Conservation (phyloP, 345 rosid genomes). For the Hibiscus tridactylites region DNA sequence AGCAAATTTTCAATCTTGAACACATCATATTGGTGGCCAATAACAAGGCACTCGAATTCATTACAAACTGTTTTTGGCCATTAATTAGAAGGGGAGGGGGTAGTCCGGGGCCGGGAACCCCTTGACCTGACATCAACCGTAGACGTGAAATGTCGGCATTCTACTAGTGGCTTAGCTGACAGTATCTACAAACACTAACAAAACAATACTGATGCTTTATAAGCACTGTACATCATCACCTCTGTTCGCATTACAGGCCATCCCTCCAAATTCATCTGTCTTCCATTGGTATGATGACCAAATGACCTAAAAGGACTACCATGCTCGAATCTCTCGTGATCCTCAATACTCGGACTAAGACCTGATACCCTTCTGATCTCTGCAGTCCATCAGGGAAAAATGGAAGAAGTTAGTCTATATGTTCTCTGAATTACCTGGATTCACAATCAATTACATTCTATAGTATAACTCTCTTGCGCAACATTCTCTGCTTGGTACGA, state of each 20-base stretch:
- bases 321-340: conserved; percentile 71
- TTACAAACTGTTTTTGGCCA: too few species aligned
- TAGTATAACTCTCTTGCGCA: not conserved
- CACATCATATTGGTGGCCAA: too few species aligned
- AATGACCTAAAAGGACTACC: conserved; percentile 78
- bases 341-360: conserved; percentile 39
- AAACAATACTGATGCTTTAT: not conserved
- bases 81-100: too few species aligned
- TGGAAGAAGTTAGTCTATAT: not conserved
- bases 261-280: conserved; percentile 57
- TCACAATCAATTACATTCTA: not conserved
- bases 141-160: too few species aligned
- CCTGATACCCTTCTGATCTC: conserved; percentile 66
- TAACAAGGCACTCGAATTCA: too few species aligned
- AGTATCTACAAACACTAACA: too few species aligned
- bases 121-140: too few species aligned
- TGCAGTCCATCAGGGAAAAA: conserved; percentile 27
- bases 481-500: not conserved
- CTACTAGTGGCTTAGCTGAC: too few species aligned
- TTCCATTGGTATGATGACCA: conserved; percentile 50
- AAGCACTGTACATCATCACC: conserved; percentile 38
- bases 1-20: too few species aligned
- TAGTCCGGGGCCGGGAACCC: too few species aligned
- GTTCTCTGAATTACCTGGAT: not conserved
- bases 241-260: conserved; percentile 78